A percentile compares a stretch with the other conserved stretches of the same genome.
phyloP scores from a whole-genome alignment of 768 basidiomycete genomes.

The Mrakia blollopis region DNA sequence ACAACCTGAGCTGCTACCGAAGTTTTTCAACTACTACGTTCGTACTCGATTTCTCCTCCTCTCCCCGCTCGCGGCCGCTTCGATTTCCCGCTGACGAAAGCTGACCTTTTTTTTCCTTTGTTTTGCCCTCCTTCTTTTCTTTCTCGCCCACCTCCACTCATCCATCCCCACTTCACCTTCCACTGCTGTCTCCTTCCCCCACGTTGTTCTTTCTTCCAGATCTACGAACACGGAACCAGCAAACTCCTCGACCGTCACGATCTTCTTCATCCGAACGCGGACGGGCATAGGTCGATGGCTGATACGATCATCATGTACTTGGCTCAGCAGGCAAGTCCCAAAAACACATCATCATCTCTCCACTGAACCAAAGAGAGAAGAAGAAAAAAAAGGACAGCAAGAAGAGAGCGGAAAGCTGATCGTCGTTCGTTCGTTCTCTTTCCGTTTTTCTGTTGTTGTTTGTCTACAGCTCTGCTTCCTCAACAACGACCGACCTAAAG shows the following conservation, averaged over 20 bases:
- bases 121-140: not conserved
- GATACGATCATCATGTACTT: slow-evolving; percentile 16
- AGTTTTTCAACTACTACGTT: slow-evolving; percentile 10
- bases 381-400: too few relatives aligned
- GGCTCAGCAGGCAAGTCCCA: not conserved
- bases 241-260: slow-evolving; percentile 9
- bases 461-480: slow-evolving; percentile 1
- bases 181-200: not conserved
- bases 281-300: not conserved
- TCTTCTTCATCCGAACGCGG: slow-evolving; percentile 1
- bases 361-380: too few relatives aligned
- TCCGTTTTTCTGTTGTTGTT: not conserved
- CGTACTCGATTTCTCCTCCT: not conserved
- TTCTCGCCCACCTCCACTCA: not conserved
- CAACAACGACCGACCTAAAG: slow-evolving; percentile 10
- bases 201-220: not conserved
- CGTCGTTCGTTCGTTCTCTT: not conserved
- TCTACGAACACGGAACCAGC: slow-evolving; percentile 10
- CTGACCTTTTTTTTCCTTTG: not conserved
- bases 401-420: too few relatives aligned
- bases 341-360: too few relatives aligned
- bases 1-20: not conserved
- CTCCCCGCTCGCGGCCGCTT: too few relatives aligned
- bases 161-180: not conserved
- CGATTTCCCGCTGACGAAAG: too few relatives aligned